Base-by-base conservation (phyloP, 2,329 filamentous ascomycete species). In the Epicoccum sorghinum region DNA sequence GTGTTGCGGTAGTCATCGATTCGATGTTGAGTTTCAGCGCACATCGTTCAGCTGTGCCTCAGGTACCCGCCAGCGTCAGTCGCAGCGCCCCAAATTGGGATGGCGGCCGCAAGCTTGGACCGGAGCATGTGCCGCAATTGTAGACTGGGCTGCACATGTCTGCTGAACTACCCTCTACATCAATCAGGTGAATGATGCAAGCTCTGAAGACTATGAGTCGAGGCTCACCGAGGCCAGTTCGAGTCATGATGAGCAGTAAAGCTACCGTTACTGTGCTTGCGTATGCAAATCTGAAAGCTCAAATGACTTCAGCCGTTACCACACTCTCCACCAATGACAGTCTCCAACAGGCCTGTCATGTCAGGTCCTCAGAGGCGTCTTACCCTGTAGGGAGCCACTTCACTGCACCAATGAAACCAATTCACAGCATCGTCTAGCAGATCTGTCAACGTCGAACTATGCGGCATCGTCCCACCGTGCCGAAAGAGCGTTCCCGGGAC, bases 101-200 rank as follows among this genome's bases (percentile, higher is more conserved):
- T 64, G 60, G 67, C 52, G 61, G 57, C 66, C 64, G 63, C 59
- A 39, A 62, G 51, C 45, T 57, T 57, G 57, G 58, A 44, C 47
- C 49, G 39, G 52, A 47, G 39, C 51, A 41, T 44, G 50, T 55
- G 42, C 52, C 51, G 39, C 53, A 59, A 48, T 41, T 38, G 58
- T 60, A 60, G 59, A 57, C 57, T 56, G 52, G 49, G 56, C 57
- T 47, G 55, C 55, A 23, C 52, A 47, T 37, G 52, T 47, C 47
- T 50, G 44, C 43, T 55, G 47, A 37, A 51, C n/a, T 30, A 4
- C 14, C 50, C 14, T 18, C 5, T 38, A 18, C 18, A 18, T 18
- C 18, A 18, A 2, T 18, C 18, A 18, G 18, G 18, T 18, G 36
- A 38, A 42, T 50, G 52, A 42, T 50, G 52, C 46, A 38, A 41